Evolutionary conservation across 1,139 yeast species (phyloP).

Genomic region (Suhomyces terraborum): DNA sequence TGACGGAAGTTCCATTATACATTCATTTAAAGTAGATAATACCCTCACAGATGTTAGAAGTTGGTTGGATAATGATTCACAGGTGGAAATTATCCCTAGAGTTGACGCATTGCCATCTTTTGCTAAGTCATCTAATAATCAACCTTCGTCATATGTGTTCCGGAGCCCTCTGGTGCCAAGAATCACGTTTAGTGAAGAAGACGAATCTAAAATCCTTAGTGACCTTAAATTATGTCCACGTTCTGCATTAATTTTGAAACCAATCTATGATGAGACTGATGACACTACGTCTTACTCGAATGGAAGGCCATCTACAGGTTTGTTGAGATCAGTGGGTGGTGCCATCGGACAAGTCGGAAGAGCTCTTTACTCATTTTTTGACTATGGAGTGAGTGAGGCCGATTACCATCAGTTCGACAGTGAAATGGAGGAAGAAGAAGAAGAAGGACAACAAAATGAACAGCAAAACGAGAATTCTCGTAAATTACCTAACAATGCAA

Average conservation of each 20-base stretch:
- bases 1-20: slow-evolving; percentile 54
- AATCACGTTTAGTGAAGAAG: slow-evolving; percentile 45
- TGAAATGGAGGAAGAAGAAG: slow-evolving; percentile 4
- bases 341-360: slow-evolving; percentile 25
- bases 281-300: slow-evolving; percentile 20
- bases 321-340: slow-evolving; percentile 20
- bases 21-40: slow-evolving; percentile 42
- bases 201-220: slow-evolving; percentile 51
- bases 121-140: slow-evolving; percentile 36
- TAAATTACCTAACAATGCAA: neutral
- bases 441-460: slow-evolving; percentile 7
- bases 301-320: slow-evolving; percentile 18
- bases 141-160: slow-evolving; percentile 40
- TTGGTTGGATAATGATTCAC: slow-evolving; percentile 61
- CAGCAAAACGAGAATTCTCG: neutral
- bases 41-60: slow-evolving; percentile 56
- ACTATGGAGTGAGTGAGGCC: slow-evolving; percentile 36
- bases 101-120: slow-evolving; percentile 37
- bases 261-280: slow-evolving; percentile 38
- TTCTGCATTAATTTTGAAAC: slow-evolving; percentile 66
- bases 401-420: slow-evolving; percentile 13
- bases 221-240: slow-evolving; percentile 62
- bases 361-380: slow-evolving; percentile 46
- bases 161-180: slow-evolving; percentile 43
- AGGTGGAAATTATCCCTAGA: slow-evolving; percentile 40